Percentiles rank a stretch among this genome's conserved stretches.
phyloP scores from a whole-genome alignment of 1,284 basidiomycete species.

The Mycena sp. region DNA sequence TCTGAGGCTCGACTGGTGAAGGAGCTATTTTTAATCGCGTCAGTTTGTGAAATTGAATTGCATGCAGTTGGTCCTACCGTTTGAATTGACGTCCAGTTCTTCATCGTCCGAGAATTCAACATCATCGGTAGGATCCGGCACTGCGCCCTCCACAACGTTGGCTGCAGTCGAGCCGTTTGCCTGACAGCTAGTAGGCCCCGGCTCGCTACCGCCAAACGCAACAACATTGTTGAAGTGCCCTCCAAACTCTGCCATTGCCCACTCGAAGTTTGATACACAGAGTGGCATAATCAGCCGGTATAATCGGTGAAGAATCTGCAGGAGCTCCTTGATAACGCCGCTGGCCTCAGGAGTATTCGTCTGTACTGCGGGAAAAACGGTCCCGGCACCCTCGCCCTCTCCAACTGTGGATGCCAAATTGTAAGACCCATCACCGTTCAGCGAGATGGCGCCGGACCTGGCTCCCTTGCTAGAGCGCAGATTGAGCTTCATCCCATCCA shows the following conservation, averaged over 20 bases:
- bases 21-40: no score
- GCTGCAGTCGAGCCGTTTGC: conserved; percentile 3
- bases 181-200: conserved; percentile 15
- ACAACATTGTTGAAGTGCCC: conserved; percentile 25
- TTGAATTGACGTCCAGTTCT: no score
- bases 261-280: conserved; percentile 30
- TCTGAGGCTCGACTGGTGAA: no score
- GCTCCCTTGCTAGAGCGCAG: background rate
- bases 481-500: conserved; percentile 4
- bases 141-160: background rate
- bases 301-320: conserved; percentile 13
- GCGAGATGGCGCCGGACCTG: background rate
- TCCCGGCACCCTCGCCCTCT: conserved; percentile 28
- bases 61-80: no score
- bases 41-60: no score
- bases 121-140: background rate
- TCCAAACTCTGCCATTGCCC: conserved; percentile 18
- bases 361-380: conserved; percentile 28
- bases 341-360: conserved; percentile 12
- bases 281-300: conserved; percentile 29
- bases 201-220: conserved; percentile 18
- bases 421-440: conserved; percentile 26
- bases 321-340: conserved; percentile 12
- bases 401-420: conserved; percentile 28
- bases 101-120: background rate